These are phyloP conservation scores for Saraca asoca DNA, from an alignment of 331 rosid species.

Conservation along the genomic window DNA sequence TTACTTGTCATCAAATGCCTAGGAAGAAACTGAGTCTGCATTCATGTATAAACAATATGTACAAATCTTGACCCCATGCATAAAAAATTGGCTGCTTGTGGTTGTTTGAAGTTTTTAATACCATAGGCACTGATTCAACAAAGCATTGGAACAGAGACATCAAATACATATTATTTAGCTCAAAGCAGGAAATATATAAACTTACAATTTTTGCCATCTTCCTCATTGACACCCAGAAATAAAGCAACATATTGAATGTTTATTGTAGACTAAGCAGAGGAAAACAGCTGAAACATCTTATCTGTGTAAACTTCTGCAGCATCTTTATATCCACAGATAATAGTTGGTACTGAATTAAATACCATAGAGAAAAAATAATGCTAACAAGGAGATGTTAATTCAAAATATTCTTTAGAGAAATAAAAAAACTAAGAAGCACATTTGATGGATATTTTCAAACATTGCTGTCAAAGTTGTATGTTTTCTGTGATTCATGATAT, in stretches of 20 bases:
- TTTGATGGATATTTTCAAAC: neutral
- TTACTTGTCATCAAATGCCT: too few relatives aligned
- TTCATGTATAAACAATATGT: neutral
- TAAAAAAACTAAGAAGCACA: too few relatives aligned
- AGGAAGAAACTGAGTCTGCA: neutral
- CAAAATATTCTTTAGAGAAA: neutral
- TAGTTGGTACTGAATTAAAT: neutral
- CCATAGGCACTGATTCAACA: constrained; percentile 11
- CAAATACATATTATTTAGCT: neutral
- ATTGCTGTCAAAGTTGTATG: neutral
- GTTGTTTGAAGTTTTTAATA: neutral
- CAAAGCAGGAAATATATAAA: constrained; percentile 26
- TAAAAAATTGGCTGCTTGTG: neutral
- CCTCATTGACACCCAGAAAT: constrained; percentile 62
- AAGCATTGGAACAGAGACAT: constrained; percentile 14
- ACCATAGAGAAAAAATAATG: neutral
- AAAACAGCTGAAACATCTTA: constrained; percentile 50
- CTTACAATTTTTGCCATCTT: constrained; percentile 64
- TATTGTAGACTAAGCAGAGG: constrained; percentile 66
- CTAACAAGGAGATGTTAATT: neutral
- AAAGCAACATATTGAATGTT: constrained; percentile 58
- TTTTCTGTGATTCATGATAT: neutral
- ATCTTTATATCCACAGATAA: neutral
- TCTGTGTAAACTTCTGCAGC: constrained; percentile 32
- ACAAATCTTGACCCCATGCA: constrained; percentile 9